Evolutionary conservation across 176 grass and related monocot genomes (phyloP), one percentile per base, ranked within the genome.

Genomic region (Pontederia crassipes): DNA sequence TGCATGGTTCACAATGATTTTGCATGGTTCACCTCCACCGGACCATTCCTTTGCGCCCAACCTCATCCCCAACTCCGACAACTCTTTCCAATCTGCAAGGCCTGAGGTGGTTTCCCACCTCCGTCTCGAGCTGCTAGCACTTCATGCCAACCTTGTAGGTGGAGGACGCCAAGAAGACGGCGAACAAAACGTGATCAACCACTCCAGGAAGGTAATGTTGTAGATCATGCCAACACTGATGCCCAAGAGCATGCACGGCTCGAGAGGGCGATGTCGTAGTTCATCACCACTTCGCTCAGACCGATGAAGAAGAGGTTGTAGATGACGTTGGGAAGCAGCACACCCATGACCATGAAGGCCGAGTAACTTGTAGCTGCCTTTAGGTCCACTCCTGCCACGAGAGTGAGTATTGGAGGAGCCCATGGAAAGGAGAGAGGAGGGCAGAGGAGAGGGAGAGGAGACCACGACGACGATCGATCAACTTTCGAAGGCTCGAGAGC

Each of bases 121-220:
- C 88, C 54, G 74, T 54, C 68, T 77, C 74, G 10, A 2, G 11
- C n/a, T 75, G 66, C 89, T 81, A 95, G 58, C 87, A 76, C 76
- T 69, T 95, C 66, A 70, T 53, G 9, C 89, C 89, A 57, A 78
- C 79, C 81, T 89, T 95, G 64, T 12, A 48, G 56, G 85, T 89
- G 76, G 75, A 85, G 64, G 26, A 79, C 17, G 79, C 81, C 48
- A 95, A 85, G 77, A 95, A 79, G 0, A 82, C 46, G 17, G 76
- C 59, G 68, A 95, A 95, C 46, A 85, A 50, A 53, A 12, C 78
- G 81, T 89, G 78, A 95, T 85, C 56, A 95, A 81, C 89, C 89
- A 95, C 49, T 95, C 89, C 4, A 85, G 89, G 74, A 89, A 89
- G 72, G 80, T 67, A 59, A 88, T 52, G 70, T 95, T 95, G 84